These are phyloP conservation scores for Prinsepia uniflora DNA, from an alignment of 306 rosid genomes.

Conservation along the genomic window DNA sequence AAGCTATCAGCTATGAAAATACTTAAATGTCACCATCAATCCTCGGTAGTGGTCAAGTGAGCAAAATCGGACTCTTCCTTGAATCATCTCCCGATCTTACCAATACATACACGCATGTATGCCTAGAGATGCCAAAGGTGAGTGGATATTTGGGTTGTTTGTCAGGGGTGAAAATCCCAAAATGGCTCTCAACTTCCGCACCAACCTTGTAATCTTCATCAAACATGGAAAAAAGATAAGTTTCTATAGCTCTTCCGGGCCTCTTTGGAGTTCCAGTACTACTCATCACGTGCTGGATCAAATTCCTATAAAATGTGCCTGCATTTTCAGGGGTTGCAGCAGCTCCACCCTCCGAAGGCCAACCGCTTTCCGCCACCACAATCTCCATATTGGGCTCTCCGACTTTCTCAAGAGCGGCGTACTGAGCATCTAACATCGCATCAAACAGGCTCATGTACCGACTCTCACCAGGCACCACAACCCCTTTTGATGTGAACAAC, in stretches of 20 bases:
- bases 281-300: constrained; percentile 38
- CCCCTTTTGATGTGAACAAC: constrained; percentile 37
- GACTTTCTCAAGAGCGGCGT: constrained; percentile 49
- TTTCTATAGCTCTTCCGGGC: constrained; percentile 26
- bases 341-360: constrained; percentile 52
- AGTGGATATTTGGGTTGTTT: constrained; percentile 23
- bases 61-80: too few relatives aligned
- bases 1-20: too few relatives aligned
- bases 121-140: constrained; percentile 21
- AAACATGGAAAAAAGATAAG: constrained; percentile 30
- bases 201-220: constrained; percentile 32
- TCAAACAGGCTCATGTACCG: constrained; percentile 39
- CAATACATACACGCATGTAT: too few relatives aligned
- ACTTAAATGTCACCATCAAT: too few relatives aligned
- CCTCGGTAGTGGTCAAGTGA: too few relatives aligned
- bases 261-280: constrained; percentile 42
- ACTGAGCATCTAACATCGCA: constrained; percentile 44
- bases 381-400: constrained; percentile 34
- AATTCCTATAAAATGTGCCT: constrained; percentile 33
- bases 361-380: constrained; percentile 64
- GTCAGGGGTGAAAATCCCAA: constrained; percentile 29
- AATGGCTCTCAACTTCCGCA: constrained; percentile 22
- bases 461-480: constrained; percentile 22
- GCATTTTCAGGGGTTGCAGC: constrained; percentile 38
- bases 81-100: too few relatives aligned